phyloP scores from a whole-genome alignment of 495 filamentous ascomycete species.

The Massariosphaeria phaeospora region DNA sequence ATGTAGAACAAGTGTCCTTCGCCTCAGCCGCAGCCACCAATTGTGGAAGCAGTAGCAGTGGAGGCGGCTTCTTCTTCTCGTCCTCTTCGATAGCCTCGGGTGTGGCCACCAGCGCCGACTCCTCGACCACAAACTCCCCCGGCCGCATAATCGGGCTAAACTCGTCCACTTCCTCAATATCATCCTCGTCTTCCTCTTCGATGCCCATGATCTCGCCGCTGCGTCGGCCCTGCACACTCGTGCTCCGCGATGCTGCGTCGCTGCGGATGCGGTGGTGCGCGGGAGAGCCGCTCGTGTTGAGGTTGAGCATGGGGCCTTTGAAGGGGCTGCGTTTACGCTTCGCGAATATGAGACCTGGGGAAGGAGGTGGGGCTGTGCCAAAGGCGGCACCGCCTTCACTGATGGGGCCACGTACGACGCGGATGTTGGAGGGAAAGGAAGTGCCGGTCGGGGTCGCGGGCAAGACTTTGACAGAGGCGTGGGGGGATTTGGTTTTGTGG shows the following conservation, averaged over 20 bases:
- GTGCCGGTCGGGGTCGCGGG: constrained; percentile 81
- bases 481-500: constrained; percentile 59
- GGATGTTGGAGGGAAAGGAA: constrained; percentile 80
- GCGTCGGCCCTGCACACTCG: constrained; percentile 51
- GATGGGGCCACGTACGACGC: constrained; percentile 60
- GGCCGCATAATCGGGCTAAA: constrained; percentile 33
- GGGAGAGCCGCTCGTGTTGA: constrained; percentile 35
- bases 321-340: constrained; percentile 85
- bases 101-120: not conserved
- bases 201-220: constrained; percentile 78
- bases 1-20: too few species aligned
- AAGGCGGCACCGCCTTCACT: constrained; percentile 37
- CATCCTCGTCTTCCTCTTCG: constrained; percentile 65
- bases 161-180: constrained; percentile 41
- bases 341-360: constrained; percentile 73
- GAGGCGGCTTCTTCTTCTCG: not conserved
- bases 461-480: constrained; percentile 79
- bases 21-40: too few species aligned
- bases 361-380: constrained; percentile 45
- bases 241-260: constrained; percentile 46
- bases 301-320: constrained; percentile 73
- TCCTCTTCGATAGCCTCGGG: not conserved
- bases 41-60: not conserved
- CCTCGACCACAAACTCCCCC: constrained; percentile 27
- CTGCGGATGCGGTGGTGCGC: constrained; percentile 28